These are phyloP conservation scores for Polyporus tsugae DNA, from an alignment of 1,284 basidiomycete genomes.

Conservation along the genomic window DNA sequence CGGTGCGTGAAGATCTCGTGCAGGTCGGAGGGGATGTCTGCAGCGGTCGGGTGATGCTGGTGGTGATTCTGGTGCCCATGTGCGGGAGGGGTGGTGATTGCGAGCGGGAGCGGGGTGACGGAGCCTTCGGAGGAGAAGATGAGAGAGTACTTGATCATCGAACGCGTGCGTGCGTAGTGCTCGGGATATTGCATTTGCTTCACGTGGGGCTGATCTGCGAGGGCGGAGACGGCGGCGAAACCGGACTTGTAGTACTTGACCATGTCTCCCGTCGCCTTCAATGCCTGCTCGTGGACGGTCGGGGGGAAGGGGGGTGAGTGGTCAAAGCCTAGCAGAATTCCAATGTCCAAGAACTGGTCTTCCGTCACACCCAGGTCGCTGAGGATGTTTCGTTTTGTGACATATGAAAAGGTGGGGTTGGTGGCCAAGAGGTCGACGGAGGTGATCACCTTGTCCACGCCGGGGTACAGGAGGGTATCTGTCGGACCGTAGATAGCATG, in stretches of 20 bases:
- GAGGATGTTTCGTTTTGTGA: conserved; percentile 84
- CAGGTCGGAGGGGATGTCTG: conserved; percentile 91
- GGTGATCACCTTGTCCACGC: conserved; percentile 92
- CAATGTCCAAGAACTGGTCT: conserved; percentile 96
- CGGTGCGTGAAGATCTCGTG: conserved; percentile 96
- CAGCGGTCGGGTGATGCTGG: conserved; percentile 75
- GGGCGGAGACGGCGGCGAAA: conserved; percentile 80
- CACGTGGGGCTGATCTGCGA: conserved; percentile 80
- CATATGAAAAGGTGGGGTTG: conserved; percentile 82
- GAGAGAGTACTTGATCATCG: conserved; percentile 93
- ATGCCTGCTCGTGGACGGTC: conserved; percentile 77
- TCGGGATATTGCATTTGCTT: conserved; percentile 84
- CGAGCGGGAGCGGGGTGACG: conserved; percentile 89
- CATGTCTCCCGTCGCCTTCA: conserved; percentile 89
- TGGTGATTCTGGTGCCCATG: conserved; percentile 64
- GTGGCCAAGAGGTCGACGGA: conserved; percentile 77
- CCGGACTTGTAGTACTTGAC: conserved; percentile 92
- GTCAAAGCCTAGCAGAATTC: conserved; percentile 92
- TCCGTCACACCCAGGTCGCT: conserved; percentile 80
- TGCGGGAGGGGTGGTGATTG: conserved; percentile 59
- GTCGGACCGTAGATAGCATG: conserved; percentile 94
- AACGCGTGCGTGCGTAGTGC: conserved; percentile 88
- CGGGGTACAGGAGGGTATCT: conserved; percentile 90
- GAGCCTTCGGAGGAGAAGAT: conserved; percentile 91
- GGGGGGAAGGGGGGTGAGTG: conserved; percentile 89